Base-by-base conservation (phyloP, 2,329 filamentous ascomycete genomes). In the Aspergillus eucalypticola region DNA sequence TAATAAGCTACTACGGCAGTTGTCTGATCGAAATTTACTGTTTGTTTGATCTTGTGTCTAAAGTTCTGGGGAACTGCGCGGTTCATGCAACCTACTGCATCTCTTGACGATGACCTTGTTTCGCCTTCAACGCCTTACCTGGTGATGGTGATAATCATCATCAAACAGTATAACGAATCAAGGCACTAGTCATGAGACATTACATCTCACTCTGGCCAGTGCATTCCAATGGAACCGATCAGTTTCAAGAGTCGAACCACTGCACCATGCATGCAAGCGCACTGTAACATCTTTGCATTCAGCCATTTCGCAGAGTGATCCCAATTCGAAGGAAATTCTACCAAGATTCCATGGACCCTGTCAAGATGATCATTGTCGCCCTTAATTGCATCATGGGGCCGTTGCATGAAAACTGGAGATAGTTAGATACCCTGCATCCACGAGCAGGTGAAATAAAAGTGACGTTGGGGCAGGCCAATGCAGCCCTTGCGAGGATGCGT, bases 381-480 rank as follows among this genome's bases (percentile, higher is more conserved):
- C 32, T 46, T 8, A 19, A 29, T 25, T 55, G 53, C 53, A 55
- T 55, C 53, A 55, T 46, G 53, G 38, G 5, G 52, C 52, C n/a
- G 10, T 5, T 25, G 38, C 52, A 44, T 42, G 2, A 5, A 55
- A 46, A 17, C 25, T 32, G 25, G 46, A n/a, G 46, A 8, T 17
- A 19, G 8, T 8, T 49, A 42, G 10, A 35, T 23, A 29, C 23
- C 46, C 17, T 2, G 19, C 23, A 50, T 50, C 23, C 32, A 15
- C 32, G 11, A 27, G 25, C 19, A 44, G 17, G 35, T 46, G 52
- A 55, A 35, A 35, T 27, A 6, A 10, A 29, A 32, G 39, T 44
- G 39, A 55, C 41, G 29, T 55, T 55, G 39, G 5, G 27, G 35
- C 3, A 19, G 10, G 17, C 8, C 32, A 53, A n/a, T 8, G 15